Evolutionary conservation across 306 rosid species (phyloP).

Genomic region (Betula pendula): DNA sequence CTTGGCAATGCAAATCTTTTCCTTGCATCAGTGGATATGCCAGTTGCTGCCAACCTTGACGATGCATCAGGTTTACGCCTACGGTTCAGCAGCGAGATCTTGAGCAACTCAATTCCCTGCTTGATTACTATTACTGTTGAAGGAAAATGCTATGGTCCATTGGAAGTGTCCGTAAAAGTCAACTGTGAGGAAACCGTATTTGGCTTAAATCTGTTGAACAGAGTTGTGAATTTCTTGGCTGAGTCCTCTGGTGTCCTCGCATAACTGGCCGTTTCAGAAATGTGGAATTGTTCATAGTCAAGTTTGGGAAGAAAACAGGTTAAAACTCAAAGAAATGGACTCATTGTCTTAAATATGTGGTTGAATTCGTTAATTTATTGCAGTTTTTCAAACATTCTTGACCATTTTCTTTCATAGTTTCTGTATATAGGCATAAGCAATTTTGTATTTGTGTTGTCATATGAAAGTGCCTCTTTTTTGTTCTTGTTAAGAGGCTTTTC

Average conservation of each 20-base stretch:
- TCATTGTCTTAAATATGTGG: constrained; percentile 9
- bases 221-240: constrained; percentile 71
- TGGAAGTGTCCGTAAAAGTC: constrained; percentile 63
- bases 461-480: not conserved
- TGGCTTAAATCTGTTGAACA: constrained; percentile 84
- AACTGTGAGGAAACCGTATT: constrained; percentile 97
- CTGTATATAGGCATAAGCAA: not conserved
- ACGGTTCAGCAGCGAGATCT: constrained; percentile 78
- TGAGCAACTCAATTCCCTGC: constrained; percentile 77
- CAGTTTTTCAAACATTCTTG: constrained; percentile 3
- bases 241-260: constrained; percentile 49
- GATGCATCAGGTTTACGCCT: constrained; percentile 91
- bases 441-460: not conserved
- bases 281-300: constrained; percentile 11
- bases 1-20: constrained; percentile 75
- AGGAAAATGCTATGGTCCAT: constrained; percentile 88
- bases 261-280: constrained; percentile 30
- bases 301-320: constrained; percentile 17
- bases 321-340: constrained; percentile 9
- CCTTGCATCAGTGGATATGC: constrained; percentile 86
- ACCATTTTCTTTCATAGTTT: not conserved
- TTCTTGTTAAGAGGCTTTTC: not conserved
- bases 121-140: constrained; percentile 66
- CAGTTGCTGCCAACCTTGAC: constrained; percentile 65
- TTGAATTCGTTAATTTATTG: constrained; percentile 6